phyloP scores from a whole-genome alignment of 805 yeast species.

The Monosporozyma yasuniensis region DNA sequence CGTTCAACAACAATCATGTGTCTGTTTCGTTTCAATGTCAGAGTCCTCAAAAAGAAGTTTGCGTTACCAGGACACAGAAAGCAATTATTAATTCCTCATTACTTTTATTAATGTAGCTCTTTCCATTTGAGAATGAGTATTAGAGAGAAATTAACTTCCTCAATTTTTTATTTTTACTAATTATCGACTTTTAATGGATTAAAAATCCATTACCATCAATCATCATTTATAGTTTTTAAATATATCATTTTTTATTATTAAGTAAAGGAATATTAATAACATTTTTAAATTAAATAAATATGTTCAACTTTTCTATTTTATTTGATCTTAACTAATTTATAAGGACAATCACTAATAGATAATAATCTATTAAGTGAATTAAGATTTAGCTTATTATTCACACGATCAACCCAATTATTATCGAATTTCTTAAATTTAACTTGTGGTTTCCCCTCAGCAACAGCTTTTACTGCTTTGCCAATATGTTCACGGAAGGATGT shows the following conservation, averaged over 20 bases:
- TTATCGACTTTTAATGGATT: not conserved
- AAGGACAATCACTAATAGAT: conserved; percentile 4
- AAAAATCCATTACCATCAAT: not conserved
- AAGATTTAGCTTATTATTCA: conserved; percentile 3
- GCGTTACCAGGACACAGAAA: not conserved
- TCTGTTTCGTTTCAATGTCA: not conserved
- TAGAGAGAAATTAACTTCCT: no score
- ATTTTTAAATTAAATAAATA: not conserved
- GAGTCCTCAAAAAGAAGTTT: not conserved
- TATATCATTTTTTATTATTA: not conserved
- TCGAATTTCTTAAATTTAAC: not conserved
- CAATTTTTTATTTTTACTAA: not conserved
- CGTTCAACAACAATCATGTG: not conserved
- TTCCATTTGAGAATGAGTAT: not conserved
- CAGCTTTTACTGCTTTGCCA: conserved; percentile 12
- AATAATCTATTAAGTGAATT: conserved; percentile 2
- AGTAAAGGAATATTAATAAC: not conserved
- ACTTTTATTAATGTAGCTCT: not conserved
- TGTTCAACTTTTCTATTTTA: not conserved
- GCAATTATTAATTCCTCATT: not conserved
- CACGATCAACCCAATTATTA: conserved; percentile 5
- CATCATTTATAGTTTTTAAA: not conserved
- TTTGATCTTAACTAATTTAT: not conserved
- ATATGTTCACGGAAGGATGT: conserved; percentile 12
- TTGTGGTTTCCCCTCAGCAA: conserved; percentile 11